These are phyloP conservation scores for Pythium sp. DNA, from an alignment of 352 stramenopile genomes.

Conservation along the genomic window DNA sequence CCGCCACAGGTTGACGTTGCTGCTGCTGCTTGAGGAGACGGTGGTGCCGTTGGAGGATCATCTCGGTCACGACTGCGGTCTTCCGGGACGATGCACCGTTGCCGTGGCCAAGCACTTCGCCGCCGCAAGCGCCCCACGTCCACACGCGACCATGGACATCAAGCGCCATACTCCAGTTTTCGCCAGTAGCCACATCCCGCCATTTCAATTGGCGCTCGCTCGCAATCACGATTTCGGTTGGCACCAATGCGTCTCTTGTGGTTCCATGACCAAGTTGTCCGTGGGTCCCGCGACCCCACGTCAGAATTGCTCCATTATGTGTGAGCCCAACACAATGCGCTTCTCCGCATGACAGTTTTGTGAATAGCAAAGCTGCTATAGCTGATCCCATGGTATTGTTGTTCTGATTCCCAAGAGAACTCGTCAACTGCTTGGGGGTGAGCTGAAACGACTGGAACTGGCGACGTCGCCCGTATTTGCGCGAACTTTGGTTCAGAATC, in stretches of 20 bases:
- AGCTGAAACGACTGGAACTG: conserved; percentile 69
- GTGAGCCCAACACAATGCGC: conserved; percentile 78
- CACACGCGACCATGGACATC: conserved; percentile 64
- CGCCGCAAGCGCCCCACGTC: conserved; percentile 71
- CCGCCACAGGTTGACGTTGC: not conserved
- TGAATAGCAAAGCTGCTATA: conserved; percentile 11
- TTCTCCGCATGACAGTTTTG: conserved; percentile 63
- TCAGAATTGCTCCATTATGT: conserved; percentile 45
- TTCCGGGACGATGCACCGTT: conserved; percentile 17
- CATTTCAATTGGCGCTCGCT: conserved; percentile 18
- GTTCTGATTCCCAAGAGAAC: too few relatives aligned
- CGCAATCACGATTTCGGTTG: conserved; percentile 18
- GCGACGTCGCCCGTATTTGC: conserved; percentile 32
- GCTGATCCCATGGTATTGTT: too few relatives aligned
- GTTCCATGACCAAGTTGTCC: conserved; percentile 78
- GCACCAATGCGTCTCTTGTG: conserved; percentile 28
- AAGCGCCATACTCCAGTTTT: conserved; percentile 80
- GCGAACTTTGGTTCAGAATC: conserved; percentile 37
- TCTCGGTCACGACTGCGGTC: conserved; percentile 31
- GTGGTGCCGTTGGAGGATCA: conserved; percentile 42
- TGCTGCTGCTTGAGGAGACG: conserved; percentile 23
- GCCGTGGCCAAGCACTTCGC: conserved; percentile 60
- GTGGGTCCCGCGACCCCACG: conserved; percentile 76
- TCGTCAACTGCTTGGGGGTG: conserved; percentile 18
- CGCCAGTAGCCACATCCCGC: conserved; percentile 55